phyloP scores from a whole-genome alignment of 306 rosid species.

The Trichosanthes cucumerina region DNA sequence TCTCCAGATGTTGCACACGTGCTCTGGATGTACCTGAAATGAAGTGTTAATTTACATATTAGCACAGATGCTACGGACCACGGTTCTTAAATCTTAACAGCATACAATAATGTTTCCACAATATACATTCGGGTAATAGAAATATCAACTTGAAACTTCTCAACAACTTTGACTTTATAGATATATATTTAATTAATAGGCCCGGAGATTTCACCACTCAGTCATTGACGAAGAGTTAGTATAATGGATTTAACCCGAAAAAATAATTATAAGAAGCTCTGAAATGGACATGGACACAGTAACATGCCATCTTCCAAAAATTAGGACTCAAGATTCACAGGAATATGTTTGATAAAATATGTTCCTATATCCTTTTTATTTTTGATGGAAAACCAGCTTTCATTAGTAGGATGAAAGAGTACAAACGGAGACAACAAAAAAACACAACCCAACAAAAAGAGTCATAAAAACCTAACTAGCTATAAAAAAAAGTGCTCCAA shows the following conservation, averaged over 20 bases:
- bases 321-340: too few relatives aligned
- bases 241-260: neutral
- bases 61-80: neutral
- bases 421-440: too few relatives aligned
- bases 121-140: neutral
- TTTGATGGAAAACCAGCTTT: too few relatives aligned
- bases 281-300: neutral
- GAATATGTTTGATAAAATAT: too few relatives aligned
- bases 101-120: neutral
- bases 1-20: constrained; percentile 81
- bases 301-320: neutral
- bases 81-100: neutral
- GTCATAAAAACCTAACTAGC: too few relatives aligned
- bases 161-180: neutral
- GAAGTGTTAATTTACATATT: constrained; percentile 4
- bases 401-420: too few relatives aligned
- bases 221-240: neutral
- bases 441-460: too few relatives aligned
- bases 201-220: neutral
- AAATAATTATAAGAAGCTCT: neutral
- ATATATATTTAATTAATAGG: neutral
- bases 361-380: too few relatives aligned
- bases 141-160: neutral
- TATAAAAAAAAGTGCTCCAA: too few relatives aligned
- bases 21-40: constrained; percentile 71